phyloP scores from a whole-genome alignment of 768 basidiomycete genomes.

The Trametes cinnabarina region DNA sequence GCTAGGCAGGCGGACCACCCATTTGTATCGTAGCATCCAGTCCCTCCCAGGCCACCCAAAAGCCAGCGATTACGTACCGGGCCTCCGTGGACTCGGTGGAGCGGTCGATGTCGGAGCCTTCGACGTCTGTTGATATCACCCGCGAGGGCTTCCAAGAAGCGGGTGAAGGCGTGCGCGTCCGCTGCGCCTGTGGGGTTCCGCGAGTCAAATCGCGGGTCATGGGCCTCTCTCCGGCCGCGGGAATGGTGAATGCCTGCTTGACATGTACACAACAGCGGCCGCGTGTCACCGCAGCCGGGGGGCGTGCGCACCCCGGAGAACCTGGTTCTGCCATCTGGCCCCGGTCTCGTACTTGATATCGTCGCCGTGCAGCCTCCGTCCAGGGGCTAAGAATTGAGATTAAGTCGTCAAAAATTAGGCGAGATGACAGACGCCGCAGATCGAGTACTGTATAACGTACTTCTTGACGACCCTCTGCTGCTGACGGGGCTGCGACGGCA shows the following conservation, averaged over 20 bases:
- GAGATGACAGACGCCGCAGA: conserved; percentile 1
- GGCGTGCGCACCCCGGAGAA: neutral
- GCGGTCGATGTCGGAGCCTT: conserved; percentile 1
- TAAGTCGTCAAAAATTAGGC: neutral
- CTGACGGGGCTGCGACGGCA: neutral
- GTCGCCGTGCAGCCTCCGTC: conserved; percentile 7
- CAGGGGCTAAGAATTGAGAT: neutral
- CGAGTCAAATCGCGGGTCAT: conserved; percentile 6
- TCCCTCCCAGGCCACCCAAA: neutral
- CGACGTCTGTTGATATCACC: conserved; percentile 12
- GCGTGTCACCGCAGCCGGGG: neutral
- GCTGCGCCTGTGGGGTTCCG: neutral
- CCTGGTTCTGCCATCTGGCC: neutral
- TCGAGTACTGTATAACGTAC: conserved; percentile 11
- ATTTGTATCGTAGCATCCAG: neutral
- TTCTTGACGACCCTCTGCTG: neutral
- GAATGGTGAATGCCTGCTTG: neutral
- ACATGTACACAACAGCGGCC: neutral
- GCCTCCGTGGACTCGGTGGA: conserved; percentile 4
- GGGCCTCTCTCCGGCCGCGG: neutral
- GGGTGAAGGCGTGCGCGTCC: neutral
- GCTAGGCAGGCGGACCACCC: neutral
- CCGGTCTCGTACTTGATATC: neutral
- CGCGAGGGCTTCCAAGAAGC: conserved; percentile 15
- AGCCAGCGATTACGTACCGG: conserved; percentile 18